Conservation (phyloP, 2,329 filamentous ascomycete genomes). For the Fusarium sarcochroum region DNA sequence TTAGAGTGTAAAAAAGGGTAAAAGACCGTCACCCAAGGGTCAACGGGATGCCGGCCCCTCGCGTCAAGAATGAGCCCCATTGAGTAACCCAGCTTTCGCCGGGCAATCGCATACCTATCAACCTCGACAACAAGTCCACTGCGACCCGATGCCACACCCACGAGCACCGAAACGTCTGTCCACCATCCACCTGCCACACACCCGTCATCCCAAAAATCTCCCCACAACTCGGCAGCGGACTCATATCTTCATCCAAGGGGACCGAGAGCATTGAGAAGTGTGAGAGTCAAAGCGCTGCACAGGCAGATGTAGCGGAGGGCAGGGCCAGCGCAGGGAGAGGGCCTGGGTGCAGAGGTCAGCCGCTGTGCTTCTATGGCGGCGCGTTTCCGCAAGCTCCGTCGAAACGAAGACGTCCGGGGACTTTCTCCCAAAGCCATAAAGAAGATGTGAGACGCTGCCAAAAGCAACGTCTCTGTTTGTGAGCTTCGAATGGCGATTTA, state of each 20-base stretch:
- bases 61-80: conserved; percentile 99
- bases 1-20: conserved; percentile 54
- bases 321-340: conserved; percentile 60
- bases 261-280: conserved; percentile 58
- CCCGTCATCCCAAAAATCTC: conserved; percentile 26
- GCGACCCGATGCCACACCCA: conserved; percentile 60
- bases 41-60: conserved; percentile 73
- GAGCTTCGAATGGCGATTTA: conserved; percentile 99
- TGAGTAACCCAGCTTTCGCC: conserved; percentile 84
- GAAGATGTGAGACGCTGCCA: conserved; percentile 53
- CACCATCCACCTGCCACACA: conserved; percentile 54
- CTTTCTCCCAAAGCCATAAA: conserved; percentile 97
- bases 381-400: conserved; percentile 85
- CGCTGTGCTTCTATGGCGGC: conserved; percentile 99
- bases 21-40: conserved; percentile 44
- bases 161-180: conserved; percentile 64
- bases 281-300: conserved; percentile 10
- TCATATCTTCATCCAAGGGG: conserved; percentile 89
- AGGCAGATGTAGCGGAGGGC: conserved; percentile 62
- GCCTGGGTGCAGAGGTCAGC: conserved; percentile 80
- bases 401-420: conserved; percentile 87
- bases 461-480: conserved; percentile 78
- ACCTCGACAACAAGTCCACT: conserved; percentile 87
- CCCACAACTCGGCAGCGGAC: conserved; percentile 67
- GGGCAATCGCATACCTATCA: conserved; percentile 99